Base-by-base conservation (phyloP, 2,329 filamentous ascomycete genomes). In the Exophiala sp. region DNA sequence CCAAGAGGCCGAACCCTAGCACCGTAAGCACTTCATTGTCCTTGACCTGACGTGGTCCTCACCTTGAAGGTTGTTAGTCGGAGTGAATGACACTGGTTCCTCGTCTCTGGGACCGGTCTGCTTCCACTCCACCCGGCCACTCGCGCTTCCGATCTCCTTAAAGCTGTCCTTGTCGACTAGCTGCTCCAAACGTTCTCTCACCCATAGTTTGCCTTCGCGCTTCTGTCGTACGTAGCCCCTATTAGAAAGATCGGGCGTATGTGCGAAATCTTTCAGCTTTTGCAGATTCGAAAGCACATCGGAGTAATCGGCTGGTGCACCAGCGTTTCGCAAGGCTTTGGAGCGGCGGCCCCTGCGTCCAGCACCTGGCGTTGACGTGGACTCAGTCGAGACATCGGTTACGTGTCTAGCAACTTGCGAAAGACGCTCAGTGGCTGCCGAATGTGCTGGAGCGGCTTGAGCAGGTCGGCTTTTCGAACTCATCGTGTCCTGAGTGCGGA, bases 121-220 rank as follows among this genome's bases (percentile, higher is more conserved):
- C 21, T 40, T 50, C 82, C 83, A 86, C 44, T 70, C 72, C 10
- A 84, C 81, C 0, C 77, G 79, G 3, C 83, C 83, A 3, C 78
- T 80, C 0, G 83, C 74, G 40, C 78, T 82, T 1, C 83, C 83
- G 5, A 86, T 76, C 65, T 86, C 83, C 18, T 73, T 71, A 58
- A 85, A 84, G 18, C 72, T 78, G 3, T 72, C 76, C 2, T 69
- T 62, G 55, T 86, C 82, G 11, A 86, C 72, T 11, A 86, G 70
- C 29, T 76, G 70, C 2, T 80, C 73, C 16, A 86, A 78, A 2
- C 83, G 73, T 62, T 86, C 82, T 21, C 82, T 76, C 0, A 85
- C 82, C 82, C 82, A 85, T 16, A 86, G 73, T 65, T 86, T 86
- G 2, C 83, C 83, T 3, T 81, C 77, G 66, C 81, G 73, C 60